phyloP scores from a whole-genome alignment of 257 asterid species.

The Fraxinus excelsior region DNA sequence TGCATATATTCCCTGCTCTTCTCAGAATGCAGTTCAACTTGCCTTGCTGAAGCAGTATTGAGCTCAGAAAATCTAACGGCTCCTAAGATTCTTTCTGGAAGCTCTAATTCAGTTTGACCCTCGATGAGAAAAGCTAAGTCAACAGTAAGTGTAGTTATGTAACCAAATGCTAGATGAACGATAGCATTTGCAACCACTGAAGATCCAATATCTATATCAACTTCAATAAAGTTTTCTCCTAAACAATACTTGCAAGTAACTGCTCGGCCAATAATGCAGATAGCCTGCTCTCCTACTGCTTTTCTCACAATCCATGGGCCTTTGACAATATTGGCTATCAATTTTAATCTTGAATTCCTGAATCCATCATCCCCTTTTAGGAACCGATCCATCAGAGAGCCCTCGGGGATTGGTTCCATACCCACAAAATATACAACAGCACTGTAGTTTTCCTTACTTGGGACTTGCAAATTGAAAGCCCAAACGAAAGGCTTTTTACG shows the following conservation, averaged over 20 bases:
- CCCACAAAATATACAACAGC: conserved; percentile 69
- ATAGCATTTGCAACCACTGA: conserved; percentile 83
- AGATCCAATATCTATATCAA: conserved; percentile 79
- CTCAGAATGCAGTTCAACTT: conserved; percentile 44
- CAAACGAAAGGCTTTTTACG: conserved; percentile 57
- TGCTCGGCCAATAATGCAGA: conserved; percentile 64
- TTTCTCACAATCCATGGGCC: conserved; percentile 98
- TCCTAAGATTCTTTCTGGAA: conserved; percentile 80
- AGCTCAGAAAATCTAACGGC: conserved; percentile 78
- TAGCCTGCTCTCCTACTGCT: conserved; percentile 87
- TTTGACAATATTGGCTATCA: conserved; percentile 67
- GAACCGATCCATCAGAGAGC: conserved; percentile 60
- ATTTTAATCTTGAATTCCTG: conserved; percentile 58
- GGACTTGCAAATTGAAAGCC: conserved; percentile 87
- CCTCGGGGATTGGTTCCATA: conserved; percentile 40
- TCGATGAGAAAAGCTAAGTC: conserved; percentile 90
- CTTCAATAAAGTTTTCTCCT: conserved; percentile 66
- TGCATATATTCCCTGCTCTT: conserved; percentile 33
- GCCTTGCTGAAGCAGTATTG: conserved; percentile 47
- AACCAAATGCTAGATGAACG: conserved; percentile 76
- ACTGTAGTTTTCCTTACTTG: conserved; percentile 74
- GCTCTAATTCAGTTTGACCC: conserved; percentile 67
- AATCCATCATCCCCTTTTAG: conserved; percentile 60
- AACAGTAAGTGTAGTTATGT: conserved; percentile 53
- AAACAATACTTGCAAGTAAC: conserved; percentile 54